Evolutionary conservation across 306 rosid species (phyloP).

Genomic region (Potentilla sterilis): DNA sequence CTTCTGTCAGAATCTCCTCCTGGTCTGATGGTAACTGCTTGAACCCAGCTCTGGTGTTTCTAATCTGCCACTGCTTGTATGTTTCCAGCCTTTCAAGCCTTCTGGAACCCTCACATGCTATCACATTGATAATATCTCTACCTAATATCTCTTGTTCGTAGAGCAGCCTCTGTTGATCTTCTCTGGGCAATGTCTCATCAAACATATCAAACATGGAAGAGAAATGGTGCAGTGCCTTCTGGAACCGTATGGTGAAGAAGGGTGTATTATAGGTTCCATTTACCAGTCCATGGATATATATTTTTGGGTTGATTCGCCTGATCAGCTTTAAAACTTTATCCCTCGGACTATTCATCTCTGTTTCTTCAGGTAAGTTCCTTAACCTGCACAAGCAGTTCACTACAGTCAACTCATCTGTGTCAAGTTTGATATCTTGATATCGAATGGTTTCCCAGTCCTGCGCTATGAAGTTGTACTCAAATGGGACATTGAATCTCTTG

Average conservation of each 20-base stretch:
- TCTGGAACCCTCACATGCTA: constrained; percentile 75
- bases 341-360: constrained; percentile 49
- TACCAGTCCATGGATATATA: constrained; percentile 66
- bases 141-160: constrained; percentile 62
- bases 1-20: constrained; percentile 38
- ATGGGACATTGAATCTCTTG: constrained; percentile 57
- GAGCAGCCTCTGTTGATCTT: constrained; percentile 46
- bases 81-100: constrained; percentile 86
- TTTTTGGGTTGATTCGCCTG: constrained; percentile 59
- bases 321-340: constrained; percentile 63
- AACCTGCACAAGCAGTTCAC: constrained; percentile 63
- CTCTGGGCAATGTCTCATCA: constrained; percentile 59
- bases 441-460: constrained; percentile 63
- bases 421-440: constrained; percentile 48
- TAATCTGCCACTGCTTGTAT: constrained; percentile 78
- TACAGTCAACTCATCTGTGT: constrained; percentile 44
- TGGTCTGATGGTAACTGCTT: constrained; percentile 50
- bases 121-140: constrained; percentile 64
- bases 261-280: constrained; percentile 76
- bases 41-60: constrained; percentile 75
- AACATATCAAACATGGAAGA: constrained; percentile 73
- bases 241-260: constrained; percentile 65
- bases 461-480: constrained; percentile 52
- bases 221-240: constrained; percentile 71
- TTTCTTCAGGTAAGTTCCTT: constrained; percentile 64